Evolutionary conservation across 495 filamentous ascomycete genomes (phyloP).

Genomic region (Achaetomiella virescens): DNA sequence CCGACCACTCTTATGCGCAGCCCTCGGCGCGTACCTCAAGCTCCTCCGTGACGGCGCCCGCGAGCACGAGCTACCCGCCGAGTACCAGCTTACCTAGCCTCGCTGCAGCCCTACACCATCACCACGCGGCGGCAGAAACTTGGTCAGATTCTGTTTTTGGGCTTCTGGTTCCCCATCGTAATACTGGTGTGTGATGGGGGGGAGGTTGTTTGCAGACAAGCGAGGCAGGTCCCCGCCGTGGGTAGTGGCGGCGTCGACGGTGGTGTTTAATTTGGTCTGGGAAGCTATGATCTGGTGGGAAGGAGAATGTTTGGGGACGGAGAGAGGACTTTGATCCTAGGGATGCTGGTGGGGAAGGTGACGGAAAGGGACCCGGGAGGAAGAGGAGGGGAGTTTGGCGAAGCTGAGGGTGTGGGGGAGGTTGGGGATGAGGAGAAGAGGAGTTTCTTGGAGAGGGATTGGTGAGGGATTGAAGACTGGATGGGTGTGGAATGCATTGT

Average conservation of each 20-base stretch:
- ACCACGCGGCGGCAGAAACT: slow-evolving; percentile 61
- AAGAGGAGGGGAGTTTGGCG: slow-evolving; percentile 7
- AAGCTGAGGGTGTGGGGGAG: slow-evolving; percentile 3
- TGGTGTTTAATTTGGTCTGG: slow-evolving; percentile 59
- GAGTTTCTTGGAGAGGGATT: slow-evolving; percentile 12
- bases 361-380: background rate
- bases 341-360: slow-evolving; percentile 16
- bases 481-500: background rate
- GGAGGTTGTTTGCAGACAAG: slow-evolving; percentile 49
- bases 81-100: slow-evolving; percentile 65
- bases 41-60: slow-evolving; percentile 68
- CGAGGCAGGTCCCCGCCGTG: slow-evolving; percentile 62
- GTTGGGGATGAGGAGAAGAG: slow-evolving; percentile 24
- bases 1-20: slow-evolving; percentile 65
- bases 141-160: slow-evolving; percentile 55
- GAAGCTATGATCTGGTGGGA: slow-evolving; percentile 65
- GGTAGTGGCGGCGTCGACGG: slow-evolving; percentile 45
- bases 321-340: slow-evolving; percentile 63
- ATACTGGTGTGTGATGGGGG: slow-evolving; percentile 22
- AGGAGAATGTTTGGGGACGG: slow-evolving; percentile 75
- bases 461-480: background rate
- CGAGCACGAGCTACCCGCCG: slow-evolving; percentile 68
- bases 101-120: slow-evolving; percentile 59
- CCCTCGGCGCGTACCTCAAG: slow-evolving; percentile 76
- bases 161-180: slow-evolving; percentile 57